phyloP scores from a whole-genome alignment of 805 yeast genomes.

The Kuraishia cidri region DNA sequence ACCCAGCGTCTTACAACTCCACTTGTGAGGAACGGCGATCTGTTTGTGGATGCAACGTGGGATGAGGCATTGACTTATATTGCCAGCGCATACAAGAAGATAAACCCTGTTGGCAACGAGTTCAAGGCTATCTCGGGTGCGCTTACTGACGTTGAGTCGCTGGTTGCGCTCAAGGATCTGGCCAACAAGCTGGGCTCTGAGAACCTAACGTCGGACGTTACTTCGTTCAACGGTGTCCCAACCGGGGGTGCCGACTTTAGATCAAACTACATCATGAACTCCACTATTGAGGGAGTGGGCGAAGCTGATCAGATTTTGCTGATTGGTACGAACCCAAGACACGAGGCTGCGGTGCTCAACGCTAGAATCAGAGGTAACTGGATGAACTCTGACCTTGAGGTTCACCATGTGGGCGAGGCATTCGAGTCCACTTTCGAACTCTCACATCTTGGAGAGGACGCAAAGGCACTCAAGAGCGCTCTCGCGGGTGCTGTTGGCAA shows the following conservation, averaged over 20 bases:
- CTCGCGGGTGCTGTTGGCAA: conserved; percentile 62
- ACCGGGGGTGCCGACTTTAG: conserved; percentile 68
- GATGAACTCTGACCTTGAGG: conserved; percentile 59
- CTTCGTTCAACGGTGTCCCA: conserved; percentile 43
- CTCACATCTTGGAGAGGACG: conserved; percentile 54
- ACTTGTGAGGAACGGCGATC: conserved; percentile 58
- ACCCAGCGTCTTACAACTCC: conserved; percentile 83
- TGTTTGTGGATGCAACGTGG: conserved; percentile 74
- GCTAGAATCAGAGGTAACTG: conserved; percentile 77
- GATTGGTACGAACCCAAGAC: conserved; percentile 83
- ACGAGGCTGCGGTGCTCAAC: conserved; percentile 83
- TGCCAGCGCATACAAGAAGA: conserved; percentile 47
- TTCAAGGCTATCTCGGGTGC: conserved; percentile 80
- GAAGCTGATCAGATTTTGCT: conserved; percentile 75
- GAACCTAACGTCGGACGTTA: conserved; percentile 66
- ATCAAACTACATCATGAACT: conserved; percentile 73
- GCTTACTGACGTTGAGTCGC: conserved; percentile 70
- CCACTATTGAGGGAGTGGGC: conserved; percentile 71
- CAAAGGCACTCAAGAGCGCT: conserved; percentile 47
- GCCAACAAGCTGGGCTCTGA: conserved; percentile 73
- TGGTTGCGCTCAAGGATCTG: conserved; percentile 76
- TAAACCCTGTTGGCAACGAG: conserved; percentile 59
- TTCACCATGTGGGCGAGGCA: conserved; percentile 65
- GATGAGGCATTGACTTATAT: conserved; percentile 72
- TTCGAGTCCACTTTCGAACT: conserved; percentile 72